A percentile compares a stretch with the other conserved stretches of the same genome.
These are phyloP conservation scores for Astrothelium macrocarpum DNA, from an alignment of 495 filamentous ascomycete species.

Conservation along the genomic window DNA sequence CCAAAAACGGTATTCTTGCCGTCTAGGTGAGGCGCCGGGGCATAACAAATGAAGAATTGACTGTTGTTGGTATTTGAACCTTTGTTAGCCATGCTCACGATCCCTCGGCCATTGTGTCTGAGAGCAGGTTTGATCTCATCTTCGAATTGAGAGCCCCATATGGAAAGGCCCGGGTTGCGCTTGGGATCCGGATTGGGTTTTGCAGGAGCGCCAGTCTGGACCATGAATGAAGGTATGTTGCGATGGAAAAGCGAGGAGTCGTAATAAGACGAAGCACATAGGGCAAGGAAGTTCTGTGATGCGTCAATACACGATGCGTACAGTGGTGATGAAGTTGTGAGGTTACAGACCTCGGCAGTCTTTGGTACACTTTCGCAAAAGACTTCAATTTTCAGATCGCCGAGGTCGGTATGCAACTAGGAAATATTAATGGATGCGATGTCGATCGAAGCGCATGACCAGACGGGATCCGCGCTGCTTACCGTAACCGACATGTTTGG, in stretches of 20 bases:
- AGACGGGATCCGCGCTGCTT: slow-evolving; percentile 6
- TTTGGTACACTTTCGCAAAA: slow-evolving; percentile 93
- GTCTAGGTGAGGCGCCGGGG: slow-evolving; percentile 81
- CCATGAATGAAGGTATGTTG: slow-evolving; percentile 78
- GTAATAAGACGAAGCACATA: slow-evolving; percentile 85
- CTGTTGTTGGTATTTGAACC: slow-evolving; percentile 76
- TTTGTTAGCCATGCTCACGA: slow-evolving; percentile 90
- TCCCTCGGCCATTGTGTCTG: slow-evolving; percentile 74
- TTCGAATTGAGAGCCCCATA: slow-evolving; percentile 75
- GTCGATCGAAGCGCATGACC: background rate
- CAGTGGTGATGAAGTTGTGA: slow-evolving; percentile 37
- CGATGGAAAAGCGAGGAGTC: slow-evolving; percentile 86
- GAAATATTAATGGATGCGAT: slow-evolving; percentile 12
- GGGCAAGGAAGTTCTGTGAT: slow-evolving; percentile 83
- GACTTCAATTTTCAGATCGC: slow-evolving; percentile 89
- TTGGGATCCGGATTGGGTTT: slow-evolving; percentile 37
- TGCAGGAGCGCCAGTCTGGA: slow-evolving; percentile 77
- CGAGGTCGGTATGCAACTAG: slow-evolving; percentile 79
- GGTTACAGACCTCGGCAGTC: slow-evolving; percentile 46
- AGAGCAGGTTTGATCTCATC: slow-evolving; percentile 87
- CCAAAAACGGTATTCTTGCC: slow-evolving; percentile 93
- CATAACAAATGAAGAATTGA: slow-evolving; percentile 89
- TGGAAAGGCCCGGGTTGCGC: slow-evolving; percentile 74
- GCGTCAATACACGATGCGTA: background rate
- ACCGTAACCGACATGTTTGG: slow-evolving; percentile 30